A percentile compares a stretch with the other conserved stretches of the same genome.
phyloP scores from a whole-genome alignment of 192 early-diverging fungal species.

The Podila horticola region DNA sequence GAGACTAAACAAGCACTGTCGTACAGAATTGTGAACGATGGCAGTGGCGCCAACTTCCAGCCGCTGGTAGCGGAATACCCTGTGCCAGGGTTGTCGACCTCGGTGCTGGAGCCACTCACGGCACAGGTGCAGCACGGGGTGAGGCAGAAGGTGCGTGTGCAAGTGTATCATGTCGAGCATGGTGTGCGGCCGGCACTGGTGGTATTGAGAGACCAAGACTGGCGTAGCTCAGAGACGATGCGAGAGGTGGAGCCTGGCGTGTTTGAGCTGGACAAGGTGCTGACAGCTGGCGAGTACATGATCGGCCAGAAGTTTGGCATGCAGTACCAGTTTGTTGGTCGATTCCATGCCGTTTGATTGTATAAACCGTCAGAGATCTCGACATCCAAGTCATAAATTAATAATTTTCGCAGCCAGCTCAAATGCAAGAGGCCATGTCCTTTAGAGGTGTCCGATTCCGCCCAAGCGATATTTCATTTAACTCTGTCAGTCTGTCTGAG shows the following conservation, averaged over 20 bases:
- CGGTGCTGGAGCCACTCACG: conserved; percentile 24
- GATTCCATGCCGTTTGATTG: background rate
- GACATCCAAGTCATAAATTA: no score
- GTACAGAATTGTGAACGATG: conserved; percentile 29
- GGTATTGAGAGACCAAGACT: background rate
- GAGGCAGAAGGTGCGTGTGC: conserved; percentile 15
- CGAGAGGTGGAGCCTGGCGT: conserved; percentile 10
- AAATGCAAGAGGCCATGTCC: no score
- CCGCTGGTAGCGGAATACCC: conserved; percentile 7
- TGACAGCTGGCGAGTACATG: conserved; percentile 11
- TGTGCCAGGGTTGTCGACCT: conserved; percentile 2
- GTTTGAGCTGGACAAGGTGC: conserved; percentile 14
- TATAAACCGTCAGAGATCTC: no score
- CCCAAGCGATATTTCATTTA: no score
- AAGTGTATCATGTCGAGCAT: conserved; percentile 6
- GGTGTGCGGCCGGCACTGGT: background rate
- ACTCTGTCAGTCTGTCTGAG: no score
- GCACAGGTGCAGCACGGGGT: conserved; percentile 14
- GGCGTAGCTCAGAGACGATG: background rate
- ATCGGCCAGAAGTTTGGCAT: conserved; percentile 4
- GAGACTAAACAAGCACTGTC: background rate
- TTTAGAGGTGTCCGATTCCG: no score
- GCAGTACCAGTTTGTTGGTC: background rate
- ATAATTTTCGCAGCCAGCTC: no score
- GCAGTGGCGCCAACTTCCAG: conserved; percentile 18